phyloP scores from a whole-genome alignment of 2,329 filamentous ascomycete species.

The Fusarium mexicanum region DNA sequence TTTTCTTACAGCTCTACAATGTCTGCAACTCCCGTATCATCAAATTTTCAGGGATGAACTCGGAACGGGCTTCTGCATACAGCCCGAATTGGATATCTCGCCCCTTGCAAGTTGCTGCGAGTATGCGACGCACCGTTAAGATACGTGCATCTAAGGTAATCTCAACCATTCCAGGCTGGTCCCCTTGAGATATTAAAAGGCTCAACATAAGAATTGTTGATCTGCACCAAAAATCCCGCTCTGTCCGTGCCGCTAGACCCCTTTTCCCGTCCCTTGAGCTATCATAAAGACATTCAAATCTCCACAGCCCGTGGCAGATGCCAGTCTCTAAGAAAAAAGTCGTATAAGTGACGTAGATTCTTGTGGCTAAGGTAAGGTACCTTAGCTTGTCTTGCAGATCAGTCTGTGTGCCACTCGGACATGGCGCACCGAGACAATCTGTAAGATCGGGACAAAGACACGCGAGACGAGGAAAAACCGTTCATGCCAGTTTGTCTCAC shows the following conservation, averaged over 20 bases:
- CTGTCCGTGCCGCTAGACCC: background rate
- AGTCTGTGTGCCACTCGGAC: background rate
- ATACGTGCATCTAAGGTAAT: slow-evolving; percentile 12
- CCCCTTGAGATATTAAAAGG: slow-evolving; percentile 4
- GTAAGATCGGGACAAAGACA: slow-evolving; percentile 24
- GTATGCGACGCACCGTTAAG: slow-evolving; percentile 21
- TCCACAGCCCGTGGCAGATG: slow-evolving; percentile 17
- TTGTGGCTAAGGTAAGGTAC: background rate
- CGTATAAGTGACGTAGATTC: slow-evolving; percentile 26
- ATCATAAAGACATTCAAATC: slow-evolving; percentile 34
- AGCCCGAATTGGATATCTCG: slow-evolving; percentile 23
- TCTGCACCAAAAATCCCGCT: background rate
- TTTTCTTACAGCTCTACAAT: background rate
- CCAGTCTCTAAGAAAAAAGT: slow-evolving; percentile 11
- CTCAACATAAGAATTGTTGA: background rate
- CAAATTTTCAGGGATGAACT: slow-evolving; percentile 5
- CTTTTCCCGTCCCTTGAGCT: slow-evolving; percentile 1
- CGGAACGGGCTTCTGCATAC: slow-evolving; percentile 21
- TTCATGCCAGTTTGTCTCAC: slow-evolving; percentile 24
- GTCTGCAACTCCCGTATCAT: slow-evolving; percentile 1
- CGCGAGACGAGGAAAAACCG: slow-evolving; percentile 7
- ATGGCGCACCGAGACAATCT: slow-evolving; percentile 26
- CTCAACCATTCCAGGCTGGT: slow-evolving; percentile 33
- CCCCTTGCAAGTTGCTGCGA: slow-evolving; percentile 22
- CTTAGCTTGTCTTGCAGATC: slow-evolving; percentile 9